Evolutionary conservation across 768 basidiomycete genomes (phyloP), one percentile per base, ranked within the genome.

Genomic region (Boletus huronensis): DNA sequence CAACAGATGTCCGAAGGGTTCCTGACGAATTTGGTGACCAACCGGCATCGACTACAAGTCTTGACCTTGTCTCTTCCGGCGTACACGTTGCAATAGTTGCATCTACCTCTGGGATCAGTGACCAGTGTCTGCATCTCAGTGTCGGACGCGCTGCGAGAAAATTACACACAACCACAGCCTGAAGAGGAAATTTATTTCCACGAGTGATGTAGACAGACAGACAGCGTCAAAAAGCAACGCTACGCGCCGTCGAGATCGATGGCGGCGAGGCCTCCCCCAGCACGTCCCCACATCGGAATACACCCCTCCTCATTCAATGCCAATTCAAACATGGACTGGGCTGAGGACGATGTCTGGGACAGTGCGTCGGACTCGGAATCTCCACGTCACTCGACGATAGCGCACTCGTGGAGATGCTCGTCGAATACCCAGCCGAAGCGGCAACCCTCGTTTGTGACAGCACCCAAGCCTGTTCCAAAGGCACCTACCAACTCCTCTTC

Each of bases 341-440:
- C 74, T n/a, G 89, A 90, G 67, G 90, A 92, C 65, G 90, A 93
- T 67, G 88, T 82, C 43, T 93, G 90, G 90, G 90, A 92, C 72
- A 87, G 85, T 62, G 78, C 80, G 48, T 91, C 89, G 17, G 90
- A 92, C 72, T 84, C 84, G 43, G 88, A 89, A 70, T 84, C 81
- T 50, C 81, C 80, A 53, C 79, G 77, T 61, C 81, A 77, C 54
- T 78, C 79, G n/a, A 77, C 78, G 10, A 61, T 80, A 40, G 68
- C 77, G n/a, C 74, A 72, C 64, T 70, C 77, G 17, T 79, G 77
- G 78, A 74, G 59, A 63, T 58, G 72, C 66, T 59, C 64, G 58
- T 52, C 62, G 31, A 61, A 60, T 32, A 52, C 61, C 50, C 58
- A 55, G 50, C 53, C 59, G 19, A 65, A 53, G 58, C 71, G 59